A percentile compares a stretch with the other conserved stretches of the same genome.
These are phyloP conservation scores for Condylostoma magnum DNA, from an alignment of 169 alveolate genomes.

Conservation along the genomic window DNA sequence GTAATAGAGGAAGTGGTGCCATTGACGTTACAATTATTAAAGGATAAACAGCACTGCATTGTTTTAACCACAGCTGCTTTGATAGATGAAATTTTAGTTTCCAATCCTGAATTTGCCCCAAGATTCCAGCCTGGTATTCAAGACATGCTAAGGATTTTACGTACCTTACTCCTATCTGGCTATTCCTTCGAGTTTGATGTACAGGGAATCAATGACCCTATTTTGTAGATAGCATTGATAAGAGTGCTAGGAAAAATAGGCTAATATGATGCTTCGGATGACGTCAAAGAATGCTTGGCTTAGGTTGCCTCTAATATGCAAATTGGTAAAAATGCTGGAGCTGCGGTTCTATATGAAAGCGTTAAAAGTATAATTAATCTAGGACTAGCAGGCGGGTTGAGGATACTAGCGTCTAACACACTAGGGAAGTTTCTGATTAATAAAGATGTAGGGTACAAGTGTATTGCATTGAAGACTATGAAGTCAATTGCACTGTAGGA, in stretches of 20 bases:
- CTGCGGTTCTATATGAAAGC: constrained; percentile 96
- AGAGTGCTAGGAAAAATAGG: constrained; percentile 58
- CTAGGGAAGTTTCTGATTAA: constrained; percentile 93
- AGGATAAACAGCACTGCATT: constrained; percentile 97
- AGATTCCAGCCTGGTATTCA: constrained; percentile 28
- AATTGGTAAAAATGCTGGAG: constrained; percentile 94
- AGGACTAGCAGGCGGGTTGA: constrained; percentile 83
- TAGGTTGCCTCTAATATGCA: constrained; percentile 95
- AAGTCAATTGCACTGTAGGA: constrained; percentile 90
- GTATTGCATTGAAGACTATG: constrained; percentile 87
- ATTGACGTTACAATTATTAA: constrained; percentile 83
- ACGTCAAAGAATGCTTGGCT: constrained; percentile 88
- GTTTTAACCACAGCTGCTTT: constrained; percentile 91
- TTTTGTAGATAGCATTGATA: constrained; percentile 88
- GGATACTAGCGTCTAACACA: constrained; percentile 92
- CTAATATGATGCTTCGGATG: constrained; percentile 85
- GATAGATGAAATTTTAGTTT: constrained; percentile 87
- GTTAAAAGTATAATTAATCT: constrained; percentile 94
- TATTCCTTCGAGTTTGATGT: constrained; percentile 85
- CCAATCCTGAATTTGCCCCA: constrained; percentile 74
- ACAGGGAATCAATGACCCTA: constrained; percentile 94
- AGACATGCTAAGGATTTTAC: constrained; percentile 48
- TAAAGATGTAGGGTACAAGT: constrained; percentile 91
- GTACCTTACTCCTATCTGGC: constrained; percentile 48
- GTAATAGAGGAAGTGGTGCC: constrained; percentile 84